These are phyloP conservation scores for Lactuca sativa DNA, from an alignment of 129 eudicot genomes.

Conservation along the genomic window DNA sequence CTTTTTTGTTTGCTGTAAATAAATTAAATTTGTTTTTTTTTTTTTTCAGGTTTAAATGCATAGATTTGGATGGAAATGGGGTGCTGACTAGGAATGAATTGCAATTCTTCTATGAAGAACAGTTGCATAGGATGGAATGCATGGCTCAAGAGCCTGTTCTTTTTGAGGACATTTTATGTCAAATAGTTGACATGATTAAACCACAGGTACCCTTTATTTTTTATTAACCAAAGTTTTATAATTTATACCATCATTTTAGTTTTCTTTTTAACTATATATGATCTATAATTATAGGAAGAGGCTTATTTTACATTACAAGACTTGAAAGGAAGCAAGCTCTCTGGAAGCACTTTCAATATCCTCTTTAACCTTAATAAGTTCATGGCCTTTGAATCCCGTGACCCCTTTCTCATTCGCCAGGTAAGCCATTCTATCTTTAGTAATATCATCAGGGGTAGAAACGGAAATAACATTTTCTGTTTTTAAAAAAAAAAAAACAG, in stretches of 20 bases:
- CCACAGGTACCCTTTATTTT: slow-evolving; percentile 40
- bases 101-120: slow-evolving; percentile 65
- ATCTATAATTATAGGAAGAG: slow-evolving; percentile 36
- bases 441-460: background rate
- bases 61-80: slow-evolving; percentile 64
- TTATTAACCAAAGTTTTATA: background rate
- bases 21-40: background rate
- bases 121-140: slow-evolving; percentile 67
- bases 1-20: background rate
- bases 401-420: slow-evolving; percentile 76
- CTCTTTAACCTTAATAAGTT: slow-evolving; percentile 66
- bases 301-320: slow-evolving; percentile 51
- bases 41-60: slow-evolving; percentile 56
- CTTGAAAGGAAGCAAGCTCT: slow-evolving; percentile 62
- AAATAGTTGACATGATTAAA: slow-evolving; percentile 57
- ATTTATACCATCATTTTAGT: background rate
- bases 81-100: slow-evolving; percentile 53
- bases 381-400: slow-evolving; percentile 77
- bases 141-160: slow-evolving; percentile 69
- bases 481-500: slow-evolving; percentile 36
- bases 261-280: too few relatives aligned
- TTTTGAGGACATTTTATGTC: slow-evolving; percentile 61
- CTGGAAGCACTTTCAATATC: slow-evolving; percentile 60
- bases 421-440: slow-evolving; percentile 7
- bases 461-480: slow-evolving; percentile 11